A percentile compares a stretch with the other conserved stretches of the same genome.
Conservation (phyloP, 2,329 filamentous ascomycete genomes). For the Colletotrichum sp. region DNA sequence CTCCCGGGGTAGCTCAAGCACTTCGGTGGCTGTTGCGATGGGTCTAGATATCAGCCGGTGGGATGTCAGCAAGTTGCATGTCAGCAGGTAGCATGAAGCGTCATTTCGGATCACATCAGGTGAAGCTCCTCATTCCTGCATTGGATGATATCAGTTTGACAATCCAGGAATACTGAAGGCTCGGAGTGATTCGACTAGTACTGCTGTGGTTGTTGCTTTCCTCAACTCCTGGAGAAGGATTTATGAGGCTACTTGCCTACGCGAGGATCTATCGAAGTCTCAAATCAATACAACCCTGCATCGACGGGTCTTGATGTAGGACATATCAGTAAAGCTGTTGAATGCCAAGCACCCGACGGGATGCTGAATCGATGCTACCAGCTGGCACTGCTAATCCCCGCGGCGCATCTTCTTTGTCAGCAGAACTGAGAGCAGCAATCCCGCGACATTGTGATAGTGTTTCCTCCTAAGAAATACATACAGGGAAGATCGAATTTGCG, state of each 20-base stretch:
- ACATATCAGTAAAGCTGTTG: rapidly evolving
- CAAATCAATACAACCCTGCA: neutral
- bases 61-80: neutral
- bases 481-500: rapidly evolving
- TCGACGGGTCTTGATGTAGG: rapidly evolving
- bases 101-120: neutral
- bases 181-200: neutral
- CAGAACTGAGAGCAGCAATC: neutral
- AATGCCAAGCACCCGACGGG: neutral
- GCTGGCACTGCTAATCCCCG: neutral
- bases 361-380: neutral
- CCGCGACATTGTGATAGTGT: rapidly evolving
- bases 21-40: neutral
- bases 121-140: neutral
- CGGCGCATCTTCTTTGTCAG: neutral
- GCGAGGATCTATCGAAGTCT: rapidly evolving
- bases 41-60: neutral
- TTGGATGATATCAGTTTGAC: rapidly evolving
- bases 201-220: rapidly evolving
- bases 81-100: neutral
- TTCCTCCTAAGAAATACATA: neutral
- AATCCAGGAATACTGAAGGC: neutral
- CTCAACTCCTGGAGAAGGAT: rapidly evolving
- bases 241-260: rapidly evolving
- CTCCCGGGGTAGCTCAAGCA: neutral